Percentiles rank a stretch among this genome's conserved stretches.
phyloP scores from a whole-genome alignment of 1,284 basidiomycete species.

The Austroboletus novae-zelandiae region DNA sequence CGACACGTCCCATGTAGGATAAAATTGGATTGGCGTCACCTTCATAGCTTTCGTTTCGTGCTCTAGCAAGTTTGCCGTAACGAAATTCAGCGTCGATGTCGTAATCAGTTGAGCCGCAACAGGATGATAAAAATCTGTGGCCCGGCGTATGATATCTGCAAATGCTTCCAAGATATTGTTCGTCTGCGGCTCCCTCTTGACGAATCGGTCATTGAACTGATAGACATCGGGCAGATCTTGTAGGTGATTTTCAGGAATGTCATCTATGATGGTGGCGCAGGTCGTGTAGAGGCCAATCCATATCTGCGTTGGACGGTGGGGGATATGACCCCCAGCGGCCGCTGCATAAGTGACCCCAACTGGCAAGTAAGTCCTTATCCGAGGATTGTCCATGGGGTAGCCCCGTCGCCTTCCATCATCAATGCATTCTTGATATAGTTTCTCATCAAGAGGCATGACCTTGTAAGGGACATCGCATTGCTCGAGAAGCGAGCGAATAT shows the following conservation, averaged over 20 bases:
- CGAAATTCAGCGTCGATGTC: slow-evolving; percentile 25
- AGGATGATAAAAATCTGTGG: slow-evolving; percentile 9
- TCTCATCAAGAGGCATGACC: slow-evolving; percentile 2
- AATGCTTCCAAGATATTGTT: slow-evolving; percentile 24
- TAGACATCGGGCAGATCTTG: slow-evolving; percentile 18
- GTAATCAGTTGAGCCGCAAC: slow-evolving; percentile 23
- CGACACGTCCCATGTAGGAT: not conserved
- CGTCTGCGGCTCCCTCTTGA: slow-evolving; percentile 15
- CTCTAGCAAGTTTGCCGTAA: slow-evolving; percentile 30
- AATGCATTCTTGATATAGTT: slow-evolving; percentile 6
- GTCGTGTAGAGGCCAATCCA: slow-evolving; percentile 28
- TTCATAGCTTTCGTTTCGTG: slow-evolving; percentile 24
- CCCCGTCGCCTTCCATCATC: slow-evolving; percentile 8
- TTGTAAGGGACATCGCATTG: not conserved
- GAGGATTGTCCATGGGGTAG: slow-evolving; percentile 4
- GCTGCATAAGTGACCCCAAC: slow-evolving; percentile 7
- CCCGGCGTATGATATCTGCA: slow-evolving; percentile 24
- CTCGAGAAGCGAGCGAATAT: slow-evolving; percentile 5
- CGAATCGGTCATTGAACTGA: slow-evolving; percentile 26
- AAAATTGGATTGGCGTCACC: not conserved
- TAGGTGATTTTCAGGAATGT: slow-evolving; percentile 12
- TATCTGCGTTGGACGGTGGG: not conserved
- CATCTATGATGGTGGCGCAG: slow-evolving; percentile 26
- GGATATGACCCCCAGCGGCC: slow-evolving; percentile 1
- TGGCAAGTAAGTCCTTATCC: not conserved